Base-by-base conservation (phyloP, 73 alveolate genomes). In the Paramecium primaurelia region DNA sequence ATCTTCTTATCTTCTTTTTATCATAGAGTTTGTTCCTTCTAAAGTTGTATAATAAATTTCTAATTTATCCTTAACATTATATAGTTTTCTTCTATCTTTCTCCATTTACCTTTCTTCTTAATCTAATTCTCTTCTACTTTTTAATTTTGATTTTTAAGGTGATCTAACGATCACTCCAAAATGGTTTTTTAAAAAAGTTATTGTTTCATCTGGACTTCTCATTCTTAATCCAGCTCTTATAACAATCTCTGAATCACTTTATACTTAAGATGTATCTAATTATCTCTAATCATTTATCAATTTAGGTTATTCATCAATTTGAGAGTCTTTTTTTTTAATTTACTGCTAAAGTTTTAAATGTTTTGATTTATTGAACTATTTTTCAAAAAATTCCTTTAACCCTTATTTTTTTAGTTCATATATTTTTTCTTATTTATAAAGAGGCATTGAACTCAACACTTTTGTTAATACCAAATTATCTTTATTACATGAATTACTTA, bases 161-260 rank as follows among this genome's bases (percentile, higher is more conserved):
- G 84, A 34, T 64, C 84, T 20, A 28, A 64, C 47, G 8, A 64
- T 34, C 5, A 64, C 84, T 64, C 84, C 84, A 64, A 64, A 64
- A 64, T 64, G 42, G 6, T 64, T 34, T 34, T 64, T 64, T 14
- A 64, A 34, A 34, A 32, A 64, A 11, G 84, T 64, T 64, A 64
- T 32, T 64, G 84, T 34, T 64, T 64, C 84, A 64, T 64, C 84
- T 32, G 84, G 84, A 64, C 84, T 64, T 64, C 84, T 64, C 84
- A 64, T 64, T 32, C 84, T 28, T 32, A 64, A 64, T 28, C 84
- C 84, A 64, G 49, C 84, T 12, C 16, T 28, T 4, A 34, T 34
- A 8, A 25, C 8, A 28, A 32, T 3, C 8, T 64, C 84, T 12
- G 42, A 28, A 64, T 64, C 84, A 28, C 84, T 64, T 34, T 28